phyloP scores from a whole-genome alignment of 2,329 filamentous ascomycete species.

The Teratosphaeria zuluensis region DNA sequence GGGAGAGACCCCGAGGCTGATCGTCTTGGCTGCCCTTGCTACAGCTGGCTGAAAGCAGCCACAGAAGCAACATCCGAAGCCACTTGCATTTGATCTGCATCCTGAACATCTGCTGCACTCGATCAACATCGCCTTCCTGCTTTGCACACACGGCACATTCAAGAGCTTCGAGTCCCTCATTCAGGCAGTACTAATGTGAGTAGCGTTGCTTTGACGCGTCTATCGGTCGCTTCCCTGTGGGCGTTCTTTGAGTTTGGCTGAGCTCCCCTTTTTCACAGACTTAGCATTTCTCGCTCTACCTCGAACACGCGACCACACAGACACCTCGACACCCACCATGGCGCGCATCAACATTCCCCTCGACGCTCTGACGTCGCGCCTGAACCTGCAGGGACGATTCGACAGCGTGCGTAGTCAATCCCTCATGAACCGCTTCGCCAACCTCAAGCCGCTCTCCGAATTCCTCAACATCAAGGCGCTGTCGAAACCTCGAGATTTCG shows the following conservation, averaged over 20 bases:
- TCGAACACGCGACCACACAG: neutral
- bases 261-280: neutral
- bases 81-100: neutral
- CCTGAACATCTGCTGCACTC: neutral
- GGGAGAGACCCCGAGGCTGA: neutral
- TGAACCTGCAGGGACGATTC: conserved; percentile 80
- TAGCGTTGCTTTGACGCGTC: neutral
- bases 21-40: neutral
- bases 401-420: conserved; percentile 71
- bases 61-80: neutral
- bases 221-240: neutral
- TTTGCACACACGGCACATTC: neutral
- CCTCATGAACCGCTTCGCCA: conserved; percentile 74
- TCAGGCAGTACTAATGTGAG: conserved; percentile 1
- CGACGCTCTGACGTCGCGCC: conserved; percentile 79
- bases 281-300: neutral
- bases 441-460: conserved; percentile 81
- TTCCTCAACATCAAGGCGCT: conserved; percentile 94
- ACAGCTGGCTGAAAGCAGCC: neutral
- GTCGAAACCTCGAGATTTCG: conserved; percentile 87
- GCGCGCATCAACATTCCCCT: conserved; percentile 80
- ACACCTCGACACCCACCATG: conserved; percentile 10
- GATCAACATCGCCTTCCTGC: neutral
- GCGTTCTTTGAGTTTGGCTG: neutral
- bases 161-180: conserved; percentile 22